phyloP scores from a whole-genome alignment of 768 basidiomycete genomes.

The Mycena latifolia region DNA sequence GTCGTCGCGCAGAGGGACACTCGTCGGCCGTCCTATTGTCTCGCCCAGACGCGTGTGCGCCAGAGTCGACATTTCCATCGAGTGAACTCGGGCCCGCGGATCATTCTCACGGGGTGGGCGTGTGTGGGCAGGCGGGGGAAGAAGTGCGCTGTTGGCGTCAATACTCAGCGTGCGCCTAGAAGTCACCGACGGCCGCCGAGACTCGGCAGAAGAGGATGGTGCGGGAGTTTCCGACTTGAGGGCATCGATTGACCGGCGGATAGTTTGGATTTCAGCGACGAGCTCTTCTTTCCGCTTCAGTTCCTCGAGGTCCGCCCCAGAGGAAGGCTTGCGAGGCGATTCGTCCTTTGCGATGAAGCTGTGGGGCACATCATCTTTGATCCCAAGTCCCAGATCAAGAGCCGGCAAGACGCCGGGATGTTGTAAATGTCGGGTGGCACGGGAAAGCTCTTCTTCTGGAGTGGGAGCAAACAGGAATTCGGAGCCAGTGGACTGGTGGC shows the following conservation, averaged over 20 bases:
- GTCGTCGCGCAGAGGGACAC: slow-evolving; percentile 78
- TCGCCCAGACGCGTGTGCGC: slow-evolving; percentile 60
- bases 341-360: slow-evolving; percentile 71
- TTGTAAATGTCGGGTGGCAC: slow-evolving; percentile 63
- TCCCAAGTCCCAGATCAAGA: slow-evolving; percentile 80
- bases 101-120: slow-evolving; percentile 79
- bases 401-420: slow-evolving; percentile 71
- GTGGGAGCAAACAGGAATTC: slow-evolving; percentile 77
- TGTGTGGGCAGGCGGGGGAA: slow-evolving; percentile 64
- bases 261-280: slow-evolving; percentile 81
- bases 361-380: slow-evolving; percentile 80
- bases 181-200: slow-evolving; percentile 73
- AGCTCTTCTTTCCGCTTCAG: slow-evolving; percentile 78
- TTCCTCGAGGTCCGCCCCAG: slow-evolving; percentile 65
- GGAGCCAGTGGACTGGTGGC: slow-evolving; percentile 76
- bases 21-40: slow-evolving; percentile 76
- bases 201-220: slow-evolving; percentile 71
- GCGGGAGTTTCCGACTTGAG: slow-evolving; percentile 79
- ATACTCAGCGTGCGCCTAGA: slow-evolving; percentile 78
- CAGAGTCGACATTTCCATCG: slow-evolving; percentile 74
- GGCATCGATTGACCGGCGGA: slow-evolving; percentile 83
- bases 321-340: slow-evolving; percentile 48
- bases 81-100: slow-evolving; percentile 77
- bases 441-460: slow-evolving; percentile 71
- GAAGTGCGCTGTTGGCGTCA: slow-evolving; percentile 68